Base-by-base conservation (phyloP, 177 flowering plant species). In the Telopea speciosissima region DNA sequence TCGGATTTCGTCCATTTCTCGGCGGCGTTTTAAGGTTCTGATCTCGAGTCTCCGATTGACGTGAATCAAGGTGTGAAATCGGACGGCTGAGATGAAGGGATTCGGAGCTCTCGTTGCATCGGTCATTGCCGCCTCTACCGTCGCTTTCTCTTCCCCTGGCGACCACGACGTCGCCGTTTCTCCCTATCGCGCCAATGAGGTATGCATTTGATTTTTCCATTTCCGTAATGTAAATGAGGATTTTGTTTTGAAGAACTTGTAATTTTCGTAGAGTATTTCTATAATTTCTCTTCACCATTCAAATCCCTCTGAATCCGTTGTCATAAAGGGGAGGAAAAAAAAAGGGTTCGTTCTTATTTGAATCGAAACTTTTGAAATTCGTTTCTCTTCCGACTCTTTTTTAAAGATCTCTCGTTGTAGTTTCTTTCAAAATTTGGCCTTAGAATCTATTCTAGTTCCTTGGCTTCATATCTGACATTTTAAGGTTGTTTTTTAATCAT, bases 81-180 rank as follows among this genome's bases (percentile, higher is more conserved):
- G 28, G 65, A 66, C 28, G 67, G 36, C 36, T 8, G 33, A 71
- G 62, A 88, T 87, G 91, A 89, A 87, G 79, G 81, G 77, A 23
- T 78, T 87, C 9, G 76, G 84, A 31, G 63, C 83, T 67, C 70
- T 89, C 33, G 78, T 85, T 0, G 90, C 91, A 36, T 84, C 88
- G 11, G 79, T 82, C 0, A 56, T 86, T 28, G 90, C 87, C 40
- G 88, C 89, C 0, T 83, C 93, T 26, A 78, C 87, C 22, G 78
- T 77, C 52, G 85, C 85, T 69, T 73, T 79, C 13, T 36, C 85
- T 19, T 73, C 85, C 17, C 69, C 77, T 58, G 73, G 70, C 14
- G 68, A 66, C 44, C 76, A 60, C 42, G 68, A 79, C 44, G 68
- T 49, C 14, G 5, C 81, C 26, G 69, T 36, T 69, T 63, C 54